These are phyloP conservation scores for Suillus fuscotomentosus DNA, from an alignment of 768 basidiomycete genomes.

Conservation along the genomic window DNA sequence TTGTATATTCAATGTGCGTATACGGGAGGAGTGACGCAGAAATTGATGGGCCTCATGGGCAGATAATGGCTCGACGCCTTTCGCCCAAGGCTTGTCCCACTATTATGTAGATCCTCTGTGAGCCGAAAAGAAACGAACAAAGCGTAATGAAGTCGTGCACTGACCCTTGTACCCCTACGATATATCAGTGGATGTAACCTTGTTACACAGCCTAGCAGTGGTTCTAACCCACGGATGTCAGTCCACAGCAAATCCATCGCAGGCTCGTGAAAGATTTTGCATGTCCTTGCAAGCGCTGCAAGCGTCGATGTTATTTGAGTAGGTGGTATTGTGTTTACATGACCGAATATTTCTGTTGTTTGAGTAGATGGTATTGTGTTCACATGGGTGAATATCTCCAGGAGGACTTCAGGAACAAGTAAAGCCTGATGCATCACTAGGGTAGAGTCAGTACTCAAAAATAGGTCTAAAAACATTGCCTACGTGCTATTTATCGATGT, in stretches of 20 bases:
- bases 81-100: rapidly evolving
- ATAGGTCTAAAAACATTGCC: no score
- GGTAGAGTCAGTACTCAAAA: no score
- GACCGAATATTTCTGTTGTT: no score
- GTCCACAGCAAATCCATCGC: neutral
- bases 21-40: neutral
- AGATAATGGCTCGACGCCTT: neutral
- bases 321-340: no score
- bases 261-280: neutral
- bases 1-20: neutral
- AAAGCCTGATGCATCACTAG: neutral
- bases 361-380: neutral
- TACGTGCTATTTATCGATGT: no score
- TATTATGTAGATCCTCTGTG: neutral
- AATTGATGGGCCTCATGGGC: neutral
- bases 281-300: neutral
- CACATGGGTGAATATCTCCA: neutral
- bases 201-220: neutral
- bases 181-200: neutral
- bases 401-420: neutral
- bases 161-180: neutral
- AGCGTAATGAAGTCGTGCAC: neutral
- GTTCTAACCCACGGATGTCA: neutral
- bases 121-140: neutral
- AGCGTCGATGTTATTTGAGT: neutral